Evolutionary conservation across 257 asterid species (phyloP).

Genomic region (Eucommia ulmoides): DNA sequence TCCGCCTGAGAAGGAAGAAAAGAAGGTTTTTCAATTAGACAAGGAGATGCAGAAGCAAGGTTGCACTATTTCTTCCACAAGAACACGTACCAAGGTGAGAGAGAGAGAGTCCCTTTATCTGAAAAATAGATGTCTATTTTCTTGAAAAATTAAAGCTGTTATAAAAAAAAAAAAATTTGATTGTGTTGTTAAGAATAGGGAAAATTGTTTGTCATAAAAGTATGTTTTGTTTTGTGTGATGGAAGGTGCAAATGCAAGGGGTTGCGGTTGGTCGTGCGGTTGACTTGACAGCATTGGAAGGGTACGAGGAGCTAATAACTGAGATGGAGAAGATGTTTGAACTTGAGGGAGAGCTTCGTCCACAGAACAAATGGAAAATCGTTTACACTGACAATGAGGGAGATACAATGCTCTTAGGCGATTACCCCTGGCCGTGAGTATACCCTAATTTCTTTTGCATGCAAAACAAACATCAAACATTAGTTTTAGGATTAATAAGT

Average conservation of each 20-base stretch:
- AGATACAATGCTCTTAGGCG: conserved; percentile 83
- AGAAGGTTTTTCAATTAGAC: conserved; percentile 19
- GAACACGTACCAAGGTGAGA: conserved; percentile 71
- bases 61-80: conserved; percentile 27
- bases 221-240: too few relatives aligned
- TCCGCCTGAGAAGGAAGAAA: conserved; percentile 26
- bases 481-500: conserved; percentile 4
- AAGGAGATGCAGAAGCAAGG: conserved; percentile 29
- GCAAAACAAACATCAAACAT: too few relatives aligned
- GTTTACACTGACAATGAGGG: conserved; percentile 70
- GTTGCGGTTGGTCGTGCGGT: conserved; percentile 69
- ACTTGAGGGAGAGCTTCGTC: conserved; percentile 54
- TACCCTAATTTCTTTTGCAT: too few relatives aligned
- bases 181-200: too few relatives aligned
- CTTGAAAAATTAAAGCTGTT: too few relatives aligned
- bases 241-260: conserved; percentile 83
- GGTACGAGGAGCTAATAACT: conserved; percentile 46
- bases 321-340: conserved; percentile 63
- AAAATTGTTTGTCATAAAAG: too few relatives aligned
- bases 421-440: conserved; percentile 76
- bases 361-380: conserved; percentile 55
- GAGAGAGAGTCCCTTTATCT: too few relatives aligned
- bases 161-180: too few relatives aligned
- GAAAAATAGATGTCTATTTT: too few relatives aligned
- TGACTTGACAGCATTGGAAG: conserved; percentile 43